These are phyloP conservation scores for Mucor sp. DNA, from an alignment of 371 early-diverging fungal genomes.

Conservation along the genomic window DNA sequence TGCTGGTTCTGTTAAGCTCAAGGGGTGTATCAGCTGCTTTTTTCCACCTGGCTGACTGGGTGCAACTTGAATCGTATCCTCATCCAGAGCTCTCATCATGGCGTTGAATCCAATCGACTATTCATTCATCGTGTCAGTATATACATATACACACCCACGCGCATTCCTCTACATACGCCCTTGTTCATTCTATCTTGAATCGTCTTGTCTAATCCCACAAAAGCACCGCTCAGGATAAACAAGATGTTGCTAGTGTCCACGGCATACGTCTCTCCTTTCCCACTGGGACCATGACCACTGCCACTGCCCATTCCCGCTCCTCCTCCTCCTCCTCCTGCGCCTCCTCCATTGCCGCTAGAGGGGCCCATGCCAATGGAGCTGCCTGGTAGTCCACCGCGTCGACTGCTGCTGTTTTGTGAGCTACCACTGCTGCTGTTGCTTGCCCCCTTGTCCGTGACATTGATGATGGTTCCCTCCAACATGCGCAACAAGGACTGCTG, in stretches of 20 bases:
- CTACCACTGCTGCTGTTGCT: conserved; percentile 34
- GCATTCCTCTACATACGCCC: conserved; percentile 44
- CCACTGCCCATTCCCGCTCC: not conserved
- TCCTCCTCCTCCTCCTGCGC: not conserved
- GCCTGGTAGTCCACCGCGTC: conserved; percentile 36
- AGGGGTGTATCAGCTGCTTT: conserved; percentile 33
- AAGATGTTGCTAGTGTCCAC: conserved; percentile 92
- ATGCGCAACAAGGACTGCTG: conserved; percentile 86
- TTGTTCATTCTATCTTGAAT: conserved; percentile 78
- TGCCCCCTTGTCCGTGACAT: conserved; percentile 80
- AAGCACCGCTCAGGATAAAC: conserved; percentile 90
- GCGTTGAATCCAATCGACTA: conserved; percentile 79
- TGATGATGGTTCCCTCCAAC: conserved; percentile 88
- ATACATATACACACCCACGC: no score
- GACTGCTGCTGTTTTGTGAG: conserved; percentile 1
- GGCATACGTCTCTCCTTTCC: conserved; percentile 75
- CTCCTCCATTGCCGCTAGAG: conserved; percentile 43
- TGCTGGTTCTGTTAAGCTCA: conserved; percentile 68
- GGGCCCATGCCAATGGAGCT: conserved; percentile 27
- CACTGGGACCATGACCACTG: conserved; percentile 8
- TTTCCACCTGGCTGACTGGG: not conserved
- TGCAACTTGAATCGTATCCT: conserved; percentile 6
- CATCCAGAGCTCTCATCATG: conserved; percentile 36
- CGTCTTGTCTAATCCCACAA: conserved; percentile 85
- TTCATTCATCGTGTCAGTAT: not conserved